phyloP scores from a whole-genome alignment of 495 filamentous ascomycete species.

The Neurospora sp. region DNA sequence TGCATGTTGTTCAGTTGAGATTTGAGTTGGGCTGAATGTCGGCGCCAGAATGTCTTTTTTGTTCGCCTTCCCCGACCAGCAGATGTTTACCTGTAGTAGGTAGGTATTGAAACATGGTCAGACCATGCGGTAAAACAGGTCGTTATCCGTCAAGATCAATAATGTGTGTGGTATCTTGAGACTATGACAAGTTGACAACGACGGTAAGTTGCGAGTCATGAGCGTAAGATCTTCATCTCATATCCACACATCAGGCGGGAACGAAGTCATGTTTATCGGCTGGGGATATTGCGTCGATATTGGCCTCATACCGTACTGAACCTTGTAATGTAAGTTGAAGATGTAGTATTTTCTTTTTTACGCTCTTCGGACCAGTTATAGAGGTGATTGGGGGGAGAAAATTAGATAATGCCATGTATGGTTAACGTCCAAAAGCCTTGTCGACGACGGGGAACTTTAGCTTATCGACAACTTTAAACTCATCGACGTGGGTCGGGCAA shows the following conservation, averaged over 20 bases:
- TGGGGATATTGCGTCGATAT: not conserved
- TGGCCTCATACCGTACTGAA: not conserved
- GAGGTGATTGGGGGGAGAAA: not conserved
- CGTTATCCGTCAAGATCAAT: not conserved
- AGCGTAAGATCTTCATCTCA: not conserved
- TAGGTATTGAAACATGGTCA: not conserved
- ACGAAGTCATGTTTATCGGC: not conserved
- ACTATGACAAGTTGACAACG: not conserved
- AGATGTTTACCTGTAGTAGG: not conserved
- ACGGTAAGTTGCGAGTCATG: not conserved
- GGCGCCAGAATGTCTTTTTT: not conserved
- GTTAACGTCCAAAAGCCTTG: not conserved
- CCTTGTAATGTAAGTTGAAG: not conserved
- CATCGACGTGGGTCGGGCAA: not conserved
- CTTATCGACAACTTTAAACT: not conserved
- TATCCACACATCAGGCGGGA: not conserved
- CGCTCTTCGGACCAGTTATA: not conserved
- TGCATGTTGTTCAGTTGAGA: not conserved
- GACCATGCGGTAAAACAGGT: not conserved
- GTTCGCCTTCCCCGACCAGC: not conserved
- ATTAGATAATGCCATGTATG: not conserved
- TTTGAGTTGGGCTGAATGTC: not conserved
- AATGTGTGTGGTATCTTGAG: not conserved
- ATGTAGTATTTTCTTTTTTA: not conserved
- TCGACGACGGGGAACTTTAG: not conserved